Conservation (phyloP, 1,284 basidiomycete genomes). For the Lentinula novae-zelandiae region DNA sequence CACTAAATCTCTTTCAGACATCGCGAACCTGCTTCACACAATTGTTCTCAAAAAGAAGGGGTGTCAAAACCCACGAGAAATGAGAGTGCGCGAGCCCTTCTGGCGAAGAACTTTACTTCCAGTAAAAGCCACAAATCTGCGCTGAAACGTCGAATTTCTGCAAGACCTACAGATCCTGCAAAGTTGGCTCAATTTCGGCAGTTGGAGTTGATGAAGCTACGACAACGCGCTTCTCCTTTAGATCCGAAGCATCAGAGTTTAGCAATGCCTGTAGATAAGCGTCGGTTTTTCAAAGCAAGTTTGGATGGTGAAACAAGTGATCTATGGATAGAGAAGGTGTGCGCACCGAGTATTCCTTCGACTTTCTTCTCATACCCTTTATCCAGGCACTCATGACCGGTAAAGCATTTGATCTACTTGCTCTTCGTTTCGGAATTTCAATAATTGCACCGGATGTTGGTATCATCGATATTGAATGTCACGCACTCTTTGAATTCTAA, state of each 20-base stretch:
- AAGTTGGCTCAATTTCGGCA: conserved; percentile 53
- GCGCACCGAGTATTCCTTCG: conserved; percentile 1
- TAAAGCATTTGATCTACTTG: conserved; percentile 45
- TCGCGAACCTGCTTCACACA: conserved; percentile 55
- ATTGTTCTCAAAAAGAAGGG: conserved; percentile 32
- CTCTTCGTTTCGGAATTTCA: conserved; percentile 30
- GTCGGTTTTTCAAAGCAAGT: conserved; percentile 51
- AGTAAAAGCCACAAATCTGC: conserved; percentile 20
- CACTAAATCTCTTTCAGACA: conserved; percentile 37
- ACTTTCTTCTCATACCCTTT: neutral
- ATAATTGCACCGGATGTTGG: conserved; percentile 19
- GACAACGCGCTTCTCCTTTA: conserved; percentile 59
- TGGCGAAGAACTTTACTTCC: conserved; percentile 51
- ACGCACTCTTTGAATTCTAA: neutral
- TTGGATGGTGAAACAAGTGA: conserved; percentile 28
- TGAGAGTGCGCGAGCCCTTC: conserved; percentile 46
- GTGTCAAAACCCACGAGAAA: conserved; percentile 32
- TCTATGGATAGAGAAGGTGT: conserved; percentile 71
- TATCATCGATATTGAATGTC: conserved; percentile 10
- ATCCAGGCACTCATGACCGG: conserved; percentile 41
- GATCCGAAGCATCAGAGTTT: conserved; percentile 51
- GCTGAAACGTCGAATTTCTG: conserved; percentile 22
- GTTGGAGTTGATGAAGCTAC: conserved; percentile 68
- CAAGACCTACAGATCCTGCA: conserved; percentile 44
- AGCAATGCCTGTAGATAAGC: conserved; percentile 45